Evolutionary conservation across 2,329 filamentous ascomycete genomes (phyloP).

Genomic region (Pyrenophora tritici-repentis): DNA sequence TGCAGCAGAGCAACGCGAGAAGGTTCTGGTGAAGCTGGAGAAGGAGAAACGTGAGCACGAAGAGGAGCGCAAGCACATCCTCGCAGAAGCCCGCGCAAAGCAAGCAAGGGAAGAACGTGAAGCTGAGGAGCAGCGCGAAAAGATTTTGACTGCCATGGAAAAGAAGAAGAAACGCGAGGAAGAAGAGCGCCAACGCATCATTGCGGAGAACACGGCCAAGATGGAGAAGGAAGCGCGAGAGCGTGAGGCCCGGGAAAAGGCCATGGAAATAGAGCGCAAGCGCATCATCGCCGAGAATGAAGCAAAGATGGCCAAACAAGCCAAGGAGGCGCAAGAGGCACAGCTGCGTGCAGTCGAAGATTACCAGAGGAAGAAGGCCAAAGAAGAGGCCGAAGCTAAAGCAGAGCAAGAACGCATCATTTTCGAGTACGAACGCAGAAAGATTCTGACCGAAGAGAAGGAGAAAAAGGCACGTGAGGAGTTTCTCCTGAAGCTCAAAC

Average conservation of each 20-base stretch:
- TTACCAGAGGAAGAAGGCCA: constrained; percentile 40
- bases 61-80: constrained; percentile 29
- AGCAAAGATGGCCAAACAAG: constrained; percentile 35
- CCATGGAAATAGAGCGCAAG: constrained; percentile 34
- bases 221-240: constrained; percentile 37
- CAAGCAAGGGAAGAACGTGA: constrained; percentile 3
- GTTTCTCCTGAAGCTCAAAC: constrained; percentile 46
- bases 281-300: constrained; percentile 38
- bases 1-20: not conserved
- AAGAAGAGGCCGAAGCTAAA: constrained; percentile 39
- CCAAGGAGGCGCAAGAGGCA: constrained; percentile 38
- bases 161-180: constrained; percentile 35
- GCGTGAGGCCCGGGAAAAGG: constrained; percentile 31
- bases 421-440: constrained; percentile 45
- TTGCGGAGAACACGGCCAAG: constrained; percentile 39
- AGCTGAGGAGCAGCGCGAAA: not conserved
- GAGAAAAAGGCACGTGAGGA: constrained; percentile 45
- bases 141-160: not conserved
- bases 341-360: constrained; percentile 42
- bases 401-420: constrained; percentile 42
- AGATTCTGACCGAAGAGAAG: constrained; percentile 44
- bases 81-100: constrained; percentile 35
- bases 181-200: constrained; percentile 30
- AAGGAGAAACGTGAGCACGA: constrained; percentile 46
- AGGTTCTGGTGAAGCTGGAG: constrained; percentile 44